Conservation (phyloP, 192 early-diverging fungal species). For the Rhizoclosmatium globosum region DNA sequence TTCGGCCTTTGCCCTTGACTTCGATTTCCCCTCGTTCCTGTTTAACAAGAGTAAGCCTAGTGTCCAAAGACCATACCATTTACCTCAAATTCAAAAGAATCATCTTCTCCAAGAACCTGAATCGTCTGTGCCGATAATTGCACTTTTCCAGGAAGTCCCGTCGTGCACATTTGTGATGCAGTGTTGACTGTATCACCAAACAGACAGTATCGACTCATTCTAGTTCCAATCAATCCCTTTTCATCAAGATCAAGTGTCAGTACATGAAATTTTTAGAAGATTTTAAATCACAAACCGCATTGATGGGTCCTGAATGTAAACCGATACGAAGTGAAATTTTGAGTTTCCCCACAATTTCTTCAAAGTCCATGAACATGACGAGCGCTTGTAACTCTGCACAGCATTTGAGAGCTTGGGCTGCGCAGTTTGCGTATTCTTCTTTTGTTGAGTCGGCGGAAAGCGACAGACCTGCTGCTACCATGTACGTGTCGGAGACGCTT, state of each 20-base stretch:
- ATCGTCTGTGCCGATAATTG: slow-evolving; percentile 40
- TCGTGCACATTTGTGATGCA: slow-evolving; percentile 47
- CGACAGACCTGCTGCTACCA: slow-evolving; percentile 37
- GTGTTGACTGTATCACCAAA: slow-evolving; percentile 53
- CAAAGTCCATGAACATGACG: slow-evolving; percentile 18
- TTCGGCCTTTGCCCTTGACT: slow-evolving; percentile 50
- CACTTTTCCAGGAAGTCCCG: slow-evolving; percentile 32
- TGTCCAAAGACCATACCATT: slow-evolving; percentile 48
- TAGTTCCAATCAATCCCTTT: slow-evolving; percentile 50
- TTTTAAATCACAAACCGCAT: slow-evolving; percentile 23
- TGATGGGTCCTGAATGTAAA: slow-evolving; percentile 41
- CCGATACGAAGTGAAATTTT: slow-evolving; percentile 42
- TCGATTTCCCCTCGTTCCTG: slow-evolving; percentile 45
- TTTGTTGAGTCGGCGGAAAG: neutral
- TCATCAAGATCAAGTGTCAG: neutral
- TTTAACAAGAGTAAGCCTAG: neutral
- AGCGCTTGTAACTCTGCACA: slow-evolving; percentile 15
- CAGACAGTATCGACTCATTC: slow-evolving; percentile 54
- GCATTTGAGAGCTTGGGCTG: slow-evolving; percentile 19
- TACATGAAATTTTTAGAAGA: neutral
- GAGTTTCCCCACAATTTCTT: slow-evolving; percentile 15
- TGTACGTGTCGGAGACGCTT: slow-evolving; percentile 35
- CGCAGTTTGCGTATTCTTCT: slow-evolving; percentile 7
- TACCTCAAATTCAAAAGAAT: slow-evolving; percentile 35
- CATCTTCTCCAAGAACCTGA: slow-evolving; percentile 24